phyloP scores from a whole-genome alignment of 2,329 filamentous ascomycete genomes.

The Ophiostoma quercus region DNA sequence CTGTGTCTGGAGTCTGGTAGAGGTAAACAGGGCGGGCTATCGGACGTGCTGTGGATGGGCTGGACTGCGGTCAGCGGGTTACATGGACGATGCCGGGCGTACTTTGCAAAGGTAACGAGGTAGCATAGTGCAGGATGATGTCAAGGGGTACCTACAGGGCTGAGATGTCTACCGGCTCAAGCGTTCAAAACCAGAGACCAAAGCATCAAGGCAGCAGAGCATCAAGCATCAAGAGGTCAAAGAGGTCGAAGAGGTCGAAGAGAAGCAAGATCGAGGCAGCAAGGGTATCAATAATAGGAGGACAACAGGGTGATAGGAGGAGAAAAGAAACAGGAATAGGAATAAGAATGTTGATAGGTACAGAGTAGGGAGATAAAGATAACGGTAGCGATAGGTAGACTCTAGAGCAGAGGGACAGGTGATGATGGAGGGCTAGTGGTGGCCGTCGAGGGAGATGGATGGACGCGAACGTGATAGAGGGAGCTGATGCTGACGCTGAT shows the following conservation, averaged over 20 bases:
- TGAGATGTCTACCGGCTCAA: neutral
- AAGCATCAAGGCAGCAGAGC: neutral
- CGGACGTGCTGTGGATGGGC: neutral
- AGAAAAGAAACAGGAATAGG: no score
- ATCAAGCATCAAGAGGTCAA: neutral
- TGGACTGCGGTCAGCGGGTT: neutral
- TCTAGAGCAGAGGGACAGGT: neutral
- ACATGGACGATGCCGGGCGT: neutral
- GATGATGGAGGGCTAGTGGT: neutral
- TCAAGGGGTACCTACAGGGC: neutral
- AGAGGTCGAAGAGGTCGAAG: neutral
- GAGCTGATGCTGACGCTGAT: constrained; percentile 11
- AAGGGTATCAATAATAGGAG: neutral
- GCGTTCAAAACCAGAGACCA: no score
- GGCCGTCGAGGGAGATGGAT: neutral
- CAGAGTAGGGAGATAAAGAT: neutral
- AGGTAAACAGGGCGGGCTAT: neutral
- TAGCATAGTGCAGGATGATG: neutral
- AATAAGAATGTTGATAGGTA: neutral
- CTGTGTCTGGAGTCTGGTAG: neutral
- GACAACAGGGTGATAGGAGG: neutral
- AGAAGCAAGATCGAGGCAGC: neutral
- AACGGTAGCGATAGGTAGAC: neutral
- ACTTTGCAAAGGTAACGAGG: neutral
- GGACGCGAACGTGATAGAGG: neutral